Evolutionary conservation across 345 rosid species (phyloP), one percentile per base, ranked within the genome.

Genomic region (Syzygium oleosum): DNA sequence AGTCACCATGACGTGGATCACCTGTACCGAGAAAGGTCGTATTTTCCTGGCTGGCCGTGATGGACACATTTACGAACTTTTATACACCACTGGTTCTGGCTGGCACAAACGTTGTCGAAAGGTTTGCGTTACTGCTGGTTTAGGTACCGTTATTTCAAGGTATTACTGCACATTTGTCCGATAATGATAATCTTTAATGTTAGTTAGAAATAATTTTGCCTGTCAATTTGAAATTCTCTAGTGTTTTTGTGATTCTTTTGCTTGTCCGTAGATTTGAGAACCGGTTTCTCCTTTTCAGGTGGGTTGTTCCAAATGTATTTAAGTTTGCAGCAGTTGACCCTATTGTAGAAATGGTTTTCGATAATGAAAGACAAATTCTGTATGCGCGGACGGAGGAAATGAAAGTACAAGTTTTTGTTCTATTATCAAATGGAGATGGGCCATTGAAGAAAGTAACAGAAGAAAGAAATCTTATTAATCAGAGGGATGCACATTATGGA

Each of bases 71-170:
- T 98, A 98, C 88, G 99, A 98, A 91, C 89, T 97, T 87, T 91
- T 91, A 52, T 96, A 98, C 90, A 92, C 97, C 51, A 93, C 97
- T 88, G 98, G 98, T 87, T 96, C 99, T 73, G 97, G 97, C 84
- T 96, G 98, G 99, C 92, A 96, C 87, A 97, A 95, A 89, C 94
- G 96, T 38, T 98, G 98, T 78, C 96, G 98, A 68, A 98, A 98
- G 91, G 94, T 98, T 86, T 98, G 99, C 93, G 96, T 94, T 85
- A 98, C 99, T 79, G 93, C 99, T 51, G 98, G 99, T 43, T 94
- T 98, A 90, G 97, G 99, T 86, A 98, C 98, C 94, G 93, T 94
- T 90, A 94, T 98, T 91, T 96, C 99, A 73, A 96, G 99, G 99
- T 96, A 93, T 85, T 61, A 87, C 38, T 43, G 58, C 55, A 29